Evolutionary conservation across 2,329 filamentous ascomycete species (phyloP).

Genomic region (Cryoendolithus antarcticus): DNA sequence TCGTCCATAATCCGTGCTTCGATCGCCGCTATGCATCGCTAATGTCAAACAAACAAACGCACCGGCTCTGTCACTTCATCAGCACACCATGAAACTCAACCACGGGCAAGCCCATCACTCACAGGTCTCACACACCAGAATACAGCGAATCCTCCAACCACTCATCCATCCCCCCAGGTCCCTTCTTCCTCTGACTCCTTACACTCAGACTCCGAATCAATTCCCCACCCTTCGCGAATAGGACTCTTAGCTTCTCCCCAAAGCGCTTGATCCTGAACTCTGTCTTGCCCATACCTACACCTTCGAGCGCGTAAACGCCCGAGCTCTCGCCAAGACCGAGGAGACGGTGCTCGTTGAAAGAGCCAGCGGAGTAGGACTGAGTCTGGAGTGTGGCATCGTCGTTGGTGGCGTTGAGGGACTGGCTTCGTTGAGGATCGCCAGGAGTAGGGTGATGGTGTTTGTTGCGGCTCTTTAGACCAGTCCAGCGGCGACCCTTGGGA

Average conservation of each 20-base stretch:
- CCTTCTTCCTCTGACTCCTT: slow-evolving; percentile 5
- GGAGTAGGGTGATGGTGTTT: slow-evolving; percentile 7
- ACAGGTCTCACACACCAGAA: slow-evolving; percentile 15
- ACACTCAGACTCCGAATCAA: slow-evolving; percentile 21
- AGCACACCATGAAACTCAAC: not conserved
- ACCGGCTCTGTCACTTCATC: slow-evolving; percentile 2
- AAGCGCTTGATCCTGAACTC: slow-evolving; percentile 29
- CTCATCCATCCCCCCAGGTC: slow-evolving; percentile 6
- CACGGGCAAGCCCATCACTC: slow-evolving; percentile 3
- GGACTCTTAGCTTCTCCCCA: slow-evolving; percentile 25
- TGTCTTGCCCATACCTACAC: slow-evolving; percentile 26
- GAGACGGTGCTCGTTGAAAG: slow-evolving; percentile 7
- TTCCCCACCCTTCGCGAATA: slow-evolving; percentile 24
- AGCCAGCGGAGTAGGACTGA: slow-evolving; percentile 18
- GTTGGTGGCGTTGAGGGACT: slow-evolving; percentile 14
- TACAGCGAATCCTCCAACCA: slow-evolving; percentile 19
- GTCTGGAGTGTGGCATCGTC: slow-evolving; percentile 4
- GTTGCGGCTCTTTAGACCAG: slow-evolving; percentile 13
- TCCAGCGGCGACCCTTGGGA: slow-evolving; percentile 11
- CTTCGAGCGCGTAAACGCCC: slow-evolving; percentile 18
- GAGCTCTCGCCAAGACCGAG: slow-evolving; percentile 10
- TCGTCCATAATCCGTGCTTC: too few species aligned
- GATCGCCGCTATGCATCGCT: too few species aligned
- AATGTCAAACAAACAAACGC: slow-evolving; percentile 3
- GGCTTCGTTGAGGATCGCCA: slow-evolving; percentile 9